phyloP scores from a whole-genome alignment of 2,329 filamentous ascomycete species.

The Cordyceps cateniannulata region DNA sequence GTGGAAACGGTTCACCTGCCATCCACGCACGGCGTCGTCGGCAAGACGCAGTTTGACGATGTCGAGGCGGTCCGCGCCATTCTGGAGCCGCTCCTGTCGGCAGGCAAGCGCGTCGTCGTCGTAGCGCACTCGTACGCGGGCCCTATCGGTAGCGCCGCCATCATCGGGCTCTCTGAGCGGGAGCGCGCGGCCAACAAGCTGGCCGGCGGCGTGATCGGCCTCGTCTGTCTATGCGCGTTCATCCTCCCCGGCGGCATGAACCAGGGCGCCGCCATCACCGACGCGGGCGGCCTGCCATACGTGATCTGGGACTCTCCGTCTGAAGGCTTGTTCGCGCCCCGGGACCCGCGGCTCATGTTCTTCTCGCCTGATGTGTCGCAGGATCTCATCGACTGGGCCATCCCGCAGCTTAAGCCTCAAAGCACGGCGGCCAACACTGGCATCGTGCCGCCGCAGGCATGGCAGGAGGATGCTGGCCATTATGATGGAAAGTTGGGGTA shows the following conservation, averaged over 20 bases:
- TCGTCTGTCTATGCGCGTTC: neutral
- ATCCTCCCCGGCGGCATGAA: conserved; percentile 1
- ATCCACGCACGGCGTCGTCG: conserved; percentile 24
- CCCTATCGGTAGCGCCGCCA: conserved; percentile 22
- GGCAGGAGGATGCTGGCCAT: conserved; percentile 1
- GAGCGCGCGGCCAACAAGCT: neutral
- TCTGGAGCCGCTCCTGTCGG: conserved; percentile 24
- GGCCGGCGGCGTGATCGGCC: neutral
- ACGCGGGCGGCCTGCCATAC: neutral
- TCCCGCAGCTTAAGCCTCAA: neutral
- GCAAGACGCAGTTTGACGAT: conserved; percentile 24
- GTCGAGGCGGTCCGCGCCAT: conserved; percentile 23
- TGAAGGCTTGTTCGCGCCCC: neutral
- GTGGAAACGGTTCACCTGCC: conserved; percentile 20
- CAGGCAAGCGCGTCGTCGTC: conserved; percentile 34
- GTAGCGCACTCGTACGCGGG: conserved; percentile 39
- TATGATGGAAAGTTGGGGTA: neutral
- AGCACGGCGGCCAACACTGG: neutral
- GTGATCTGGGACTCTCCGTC: neutral
- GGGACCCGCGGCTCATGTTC: neutral
- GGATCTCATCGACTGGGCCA: neutral
- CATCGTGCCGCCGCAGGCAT: neutral
- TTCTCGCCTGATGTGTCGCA: neutral
- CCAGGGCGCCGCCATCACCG: neutral
- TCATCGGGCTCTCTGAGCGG: neutral